These are phyloP conservation scores for Diospyros kaki DNA, from an alignment of 148 eudicot species.

Conservation along the genomic window DNA sequence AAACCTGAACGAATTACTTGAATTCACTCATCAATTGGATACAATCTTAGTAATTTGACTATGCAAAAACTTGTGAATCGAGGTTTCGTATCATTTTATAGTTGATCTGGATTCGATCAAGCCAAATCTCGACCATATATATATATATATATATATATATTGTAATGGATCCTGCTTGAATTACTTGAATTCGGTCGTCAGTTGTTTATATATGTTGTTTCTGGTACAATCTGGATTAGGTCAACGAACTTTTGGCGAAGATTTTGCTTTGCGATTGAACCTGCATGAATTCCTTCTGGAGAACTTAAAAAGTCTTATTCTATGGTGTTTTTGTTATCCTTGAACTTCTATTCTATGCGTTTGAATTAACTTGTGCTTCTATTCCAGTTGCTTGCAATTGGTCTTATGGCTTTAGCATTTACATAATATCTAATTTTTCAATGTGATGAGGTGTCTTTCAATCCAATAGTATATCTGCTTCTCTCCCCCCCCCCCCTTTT, in stretches of 20 bases:
- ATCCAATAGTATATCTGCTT: neutral
- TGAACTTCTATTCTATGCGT: neutral
- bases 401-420: neutral
- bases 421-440: too few species aligned
- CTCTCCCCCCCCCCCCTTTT: too few species aligned
- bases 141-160: too few species aligned
- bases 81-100: neutral
- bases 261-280: too few species aligned
- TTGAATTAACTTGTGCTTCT: neutral
- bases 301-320: neutral
- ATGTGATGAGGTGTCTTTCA: neutral
- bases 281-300: neutral
- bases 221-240: too few species aligned
- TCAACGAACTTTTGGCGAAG: too few species aligned
- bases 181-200: too few species aligned
- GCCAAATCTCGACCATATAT: too few species aligned
- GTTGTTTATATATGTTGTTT: too few species aligned
- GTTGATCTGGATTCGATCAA: too few species aligned
- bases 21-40: neutral
- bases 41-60: neutral
- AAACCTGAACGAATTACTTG: neutral
- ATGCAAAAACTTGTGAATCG: neutral
- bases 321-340: neutral
- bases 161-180: too few species aligned
- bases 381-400: neutral